Conservation (phyloP, 2,329 filamentous ascomycete genomes). For the Calonectria fujianensis region DNA sequence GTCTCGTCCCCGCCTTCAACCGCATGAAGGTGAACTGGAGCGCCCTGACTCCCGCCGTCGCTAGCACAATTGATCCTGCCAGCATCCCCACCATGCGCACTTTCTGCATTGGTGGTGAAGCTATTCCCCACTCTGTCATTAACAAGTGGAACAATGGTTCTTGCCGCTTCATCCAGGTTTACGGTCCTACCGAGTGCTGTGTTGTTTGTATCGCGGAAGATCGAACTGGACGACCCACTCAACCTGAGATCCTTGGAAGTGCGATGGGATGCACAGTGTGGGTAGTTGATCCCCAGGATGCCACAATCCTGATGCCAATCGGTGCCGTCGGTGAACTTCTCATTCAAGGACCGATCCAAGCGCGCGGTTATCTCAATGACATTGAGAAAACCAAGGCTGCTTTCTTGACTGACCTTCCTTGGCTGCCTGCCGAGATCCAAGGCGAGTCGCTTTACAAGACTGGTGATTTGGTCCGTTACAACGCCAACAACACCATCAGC, state of each 20-base stretch:
- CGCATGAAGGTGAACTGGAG: constrained; percentile 43
- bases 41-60: constrained; percentile 33
- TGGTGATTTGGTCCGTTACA: constrained; percentile 34
- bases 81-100: constrained; percentile 13
- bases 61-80: not conserved
- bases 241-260: constrained; percentile 13
- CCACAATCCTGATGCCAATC: constrained; percentile 17
- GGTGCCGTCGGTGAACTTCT: constrained; percentile 32
- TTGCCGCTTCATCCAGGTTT: constrained; percentile 13
- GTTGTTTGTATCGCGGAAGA: constrained; percentile 6
- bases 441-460: constrained; percentile 27
- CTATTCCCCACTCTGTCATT: constrained; percentile 9
- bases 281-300: constrained; percentile 20
- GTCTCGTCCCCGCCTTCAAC: constrained; percentile 42
- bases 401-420: constrained; percentile 23
- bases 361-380: constrained; percentile 32
- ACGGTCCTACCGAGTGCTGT: constrained; percentile 20
- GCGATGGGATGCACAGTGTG: constrained; percentile 10
- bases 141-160: constrained; percentile 21
- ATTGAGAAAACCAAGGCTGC: not conserved
- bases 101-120: constrained; percentile 20
- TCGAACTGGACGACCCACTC: constrained; percentile 9
- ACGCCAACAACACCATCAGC: constrained; percentile 5
- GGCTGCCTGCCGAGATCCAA: constrained; percentile 14
- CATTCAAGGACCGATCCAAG: constrained; percentile 25